A percentile compares a stretch with the other conserved stretches of the same genome.
Conservation (phyloP, 2,329 filamentous ascomycete species). For the Chaetomiaceae sp. region DNA sequence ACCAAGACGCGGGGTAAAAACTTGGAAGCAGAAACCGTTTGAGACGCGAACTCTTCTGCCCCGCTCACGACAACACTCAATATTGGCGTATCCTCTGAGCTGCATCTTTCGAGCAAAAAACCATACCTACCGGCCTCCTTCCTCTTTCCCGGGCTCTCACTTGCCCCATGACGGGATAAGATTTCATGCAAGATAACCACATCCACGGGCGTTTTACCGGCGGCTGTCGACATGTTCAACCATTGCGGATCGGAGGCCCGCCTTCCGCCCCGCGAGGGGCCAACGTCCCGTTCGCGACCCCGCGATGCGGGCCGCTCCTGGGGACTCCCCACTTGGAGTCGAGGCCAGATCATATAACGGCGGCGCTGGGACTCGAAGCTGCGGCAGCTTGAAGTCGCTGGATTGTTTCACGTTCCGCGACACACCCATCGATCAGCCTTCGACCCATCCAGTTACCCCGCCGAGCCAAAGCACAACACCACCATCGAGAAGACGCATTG, state of each 20-base stretch:
- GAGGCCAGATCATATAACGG: conserved; percentile 9
- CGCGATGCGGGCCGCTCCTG: conserved; percentile 7
- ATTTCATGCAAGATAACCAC: not conserved
- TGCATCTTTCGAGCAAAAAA: too few species aligned
- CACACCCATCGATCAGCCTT: too few species aligned
- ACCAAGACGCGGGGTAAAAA: too few species aligned
- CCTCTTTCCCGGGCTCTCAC: too few species aligned
- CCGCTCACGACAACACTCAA: too few species aligned
- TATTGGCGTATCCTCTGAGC: too few species aligned
- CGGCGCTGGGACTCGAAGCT: not conserved
- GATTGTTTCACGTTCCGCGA: too few species aligned
- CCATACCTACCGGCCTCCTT: too few species aligned
- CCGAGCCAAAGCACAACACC: not conserved
- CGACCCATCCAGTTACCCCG: not conserved
- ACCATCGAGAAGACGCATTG: not conserved
- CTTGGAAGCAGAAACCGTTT: too few species aligned
- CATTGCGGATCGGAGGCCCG: conserved; percentile 26
- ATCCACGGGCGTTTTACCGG: conserved; percentile 6
- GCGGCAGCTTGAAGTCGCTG: not conserved
- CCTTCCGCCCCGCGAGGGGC: conserved; percentile 14
- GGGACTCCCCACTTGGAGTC: conserved; percentile 5
- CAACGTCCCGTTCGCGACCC: not conserved
- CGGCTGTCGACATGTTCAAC: conserved; percentile 9
- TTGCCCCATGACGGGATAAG: too few species aligned
- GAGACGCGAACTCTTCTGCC: too few species aligned